phyloP scores from a whole-genome alignment of 768 basidiomycete genomes.

The Cyclocybe cylindracea region DNA sequence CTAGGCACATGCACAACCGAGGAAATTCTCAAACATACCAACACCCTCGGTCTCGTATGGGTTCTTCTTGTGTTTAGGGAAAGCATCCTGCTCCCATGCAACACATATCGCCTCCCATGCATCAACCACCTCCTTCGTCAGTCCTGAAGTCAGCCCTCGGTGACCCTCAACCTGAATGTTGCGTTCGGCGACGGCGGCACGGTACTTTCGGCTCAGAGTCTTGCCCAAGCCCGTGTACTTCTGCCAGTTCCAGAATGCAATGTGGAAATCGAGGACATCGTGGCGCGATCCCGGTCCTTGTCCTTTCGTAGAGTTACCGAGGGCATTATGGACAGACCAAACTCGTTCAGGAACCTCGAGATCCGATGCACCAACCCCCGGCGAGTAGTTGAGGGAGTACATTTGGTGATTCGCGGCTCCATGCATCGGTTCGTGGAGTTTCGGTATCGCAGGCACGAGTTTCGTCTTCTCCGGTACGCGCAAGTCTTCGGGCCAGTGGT shows the following conservation, averaged over 20 bases:
- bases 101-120: conserved; percentile 6
- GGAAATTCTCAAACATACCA: neutral
- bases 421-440: conserved; percentile 29
- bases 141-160: too few relatives aligned
- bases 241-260: conserved; percentile 32
- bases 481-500: too few relatives aligned
- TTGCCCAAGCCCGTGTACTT: too few relatives aligned
- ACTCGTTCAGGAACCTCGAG: too few relatives aligned
- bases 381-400: conserved; percentile 27
- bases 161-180: too few relatives aligned
- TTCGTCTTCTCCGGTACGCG: too few relatives aligned
- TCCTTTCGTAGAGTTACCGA: conserved; percentile 9
- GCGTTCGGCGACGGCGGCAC: too few relatives aligned
- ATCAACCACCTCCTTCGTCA: neutral
- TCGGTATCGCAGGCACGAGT: conserved; percentile 21
- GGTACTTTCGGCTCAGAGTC: too few relatives aligned
- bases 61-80: conserved; percentile 5
- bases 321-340: too few relatives aligned
- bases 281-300: conserved; percentile 12
- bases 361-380: conserved; percentile 25
- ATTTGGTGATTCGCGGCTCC: conserved; percentile 22
- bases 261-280: conserved; percentile 5
- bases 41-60: conserved; percentile 1
- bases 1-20: neutral
- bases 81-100: conserved; percentile 5